Evolutionary conservation across 2,329 filamentous ascomycete genomes (phyloP).

Genomic region (Orbilia oligospora): DNA sequence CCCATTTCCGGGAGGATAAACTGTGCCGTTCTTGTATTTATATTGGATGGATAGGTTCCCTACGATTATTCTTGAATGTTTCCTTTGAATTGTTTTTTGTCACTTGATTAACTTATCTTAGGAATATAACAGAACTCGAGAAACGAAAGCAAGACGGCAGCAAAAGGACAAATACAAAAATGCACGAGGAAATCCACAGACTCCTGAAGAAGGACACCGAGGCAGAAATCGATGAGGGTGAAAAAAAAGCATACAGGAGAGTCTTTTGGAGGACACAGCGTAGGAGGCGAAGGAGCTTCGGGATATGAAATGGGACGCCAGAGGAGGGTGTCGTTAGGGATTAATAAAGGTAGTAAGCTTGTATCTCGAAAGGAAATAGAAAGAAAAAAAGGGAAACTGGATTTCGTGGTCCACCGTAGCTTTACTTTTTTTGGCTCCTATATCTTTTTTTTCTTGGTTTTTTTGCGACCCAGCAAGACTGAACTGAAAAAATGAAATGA

Average conservation of each 20-base stretch:
- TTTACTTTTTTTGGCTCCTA: conserved; percentile 45
- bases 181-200: conserved; percentile 41
- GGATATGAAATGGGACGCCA: conserved; percentile 37
- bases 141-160: conserved; percentile 22
- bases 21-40: background rate
- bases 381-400: conserved; percentile 21
- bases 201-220: conserved; percentile 55
- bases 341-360: conserved; percentile 54
- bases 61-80: conserved; percentile 21
- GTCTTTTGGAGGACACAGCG: conserved; percentile 28
- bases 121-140: conserved; percentile 47
- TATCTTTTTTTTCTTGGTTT: conserved; percentile 41
- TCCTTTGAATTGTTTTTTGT: conserved; percentile 45
- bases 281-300: conserved; percentile 17
- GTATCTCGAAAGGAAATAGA: conserved; percentile 21
- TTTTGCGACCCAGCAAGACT: conserved; percentile 39
- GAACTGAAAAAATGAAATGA: conserved; percentile 34
- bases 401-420: conserved; percentile 44
- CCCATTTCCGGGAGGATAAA: background rate
- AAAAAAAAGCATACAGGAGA: conserved; percentile 23
- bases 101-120: conserved; percentile 55
- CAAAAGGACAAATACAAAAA: conserved; percentile 31
- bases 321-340: conserved; percentile 31
- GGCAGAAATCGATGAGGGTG: conserved; percentile 19
- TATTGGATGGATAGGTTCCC: background rate